A percentile compares a stretch with the other conserved stretches of the same genome.
Conservation (phyloP, 768 basidiomycete species). For the Phaeotremella skinneri region DNA sequence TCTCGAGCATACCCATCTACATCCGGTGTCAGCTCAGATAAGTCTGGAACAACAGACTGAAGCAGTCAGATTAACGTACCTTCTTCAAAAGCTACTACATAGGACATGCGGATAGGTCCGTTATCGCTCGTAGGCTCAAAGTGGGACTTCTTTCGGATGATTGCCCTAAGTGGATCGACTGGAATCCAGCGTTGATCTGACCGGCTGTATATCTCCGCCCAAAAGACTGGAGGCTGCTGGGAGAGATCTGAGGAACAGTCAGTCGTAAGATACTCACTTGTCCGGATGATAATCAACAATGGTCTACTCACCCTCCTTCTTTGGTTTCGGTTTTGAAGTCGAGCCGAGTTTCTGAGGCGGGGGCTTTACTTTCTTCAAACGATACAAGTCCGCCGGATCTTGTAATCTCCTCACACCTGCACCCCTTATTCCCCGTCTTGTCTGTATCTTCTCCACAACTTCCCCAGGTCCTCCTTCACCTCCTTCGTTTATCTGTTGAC, state of each 20-base stretch:
- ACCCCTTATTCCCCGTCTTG: conserved; percentile 29
- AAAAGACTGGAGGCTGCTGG: conserved; percentile 76
- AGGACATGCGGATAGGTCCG: conserved; percentile 79
- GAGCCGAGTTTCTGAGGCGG: conserved; percentile 52
- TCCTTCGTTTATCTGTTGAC: neutral
- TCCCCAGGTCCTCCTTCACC: conserved; percentile 28
- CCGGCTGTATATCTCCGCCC: conserved; percentile 95
- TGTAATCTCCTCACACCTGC: conserved; percentile 30
- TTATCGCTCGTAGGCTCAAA: conserved; percentile 68
- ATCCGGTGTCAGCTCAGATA: neutral
- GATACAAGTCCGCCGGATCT: conserved; percentile 44
- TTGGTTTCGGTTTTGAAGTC: conserved; percentile 26
- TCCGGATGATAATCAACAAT: neutral
- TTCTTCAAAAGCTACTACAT: conserved; percentile 91
- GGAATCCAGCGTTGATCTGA: conserved; percentile 89
- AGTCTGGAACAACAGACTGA: neutral
- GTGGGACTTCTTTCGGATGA: conserved; percentile 73
- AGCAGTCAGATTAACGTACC: conserved; percentile 42
- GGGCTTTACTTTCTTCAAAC: conserved; percentile 57
- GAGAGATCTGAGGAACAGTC: conserved; percentile 31
- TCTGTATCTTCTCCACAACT: conserved; percentile 19
- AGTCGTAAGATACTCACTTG: conserved; percentile 2
- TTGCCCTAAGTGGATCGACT: conserved; percentile 78
- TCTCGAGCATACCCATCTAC: conserved; percentile 83
- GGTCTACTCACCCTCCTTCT: conserved; percentile 35